A percentile compares a stretch with the other conserved stretches of the same genome.
These are phyloP conservation scores for Lentinula boryana DNA, from an alignment of 768 basidiomycete genomes.

Conservation along the genomic window DNA sequence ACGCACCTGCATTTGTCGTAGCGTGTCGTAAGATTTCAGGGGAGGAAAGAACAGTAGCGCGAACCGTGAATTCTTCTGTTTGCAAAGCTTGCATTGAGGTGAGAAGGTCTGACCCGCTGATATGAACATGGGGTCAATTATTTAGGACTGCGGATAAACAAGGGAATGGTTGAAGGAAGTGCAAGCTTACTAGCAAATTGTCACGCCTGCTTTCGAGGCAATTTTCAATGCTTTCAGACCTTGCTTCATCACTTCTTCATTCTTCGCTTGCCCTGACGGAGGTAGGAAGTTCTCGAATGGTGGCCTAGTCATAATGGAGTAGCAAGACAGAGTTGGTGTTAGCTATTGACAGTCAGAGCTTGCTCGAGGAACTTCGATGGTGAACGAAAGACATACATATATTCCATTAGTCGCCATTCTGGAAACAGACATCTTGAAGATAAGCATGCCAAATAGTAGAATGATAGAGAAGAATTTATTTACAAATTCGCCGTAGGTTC, in stretches of 20 bases:
- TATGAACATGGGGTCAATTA: background rate
- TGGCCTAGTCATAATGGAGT: slow-evolving; percentile 34
- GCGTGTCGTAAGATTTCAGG: slow-evolving; percentile 32
- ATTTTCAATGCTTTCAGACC: slow-evolving; percentile 34
- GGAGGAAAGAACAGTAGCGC: slow-evolving; percentile 27
- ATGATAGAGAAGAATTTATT: background rate
- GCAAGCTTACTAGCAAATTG: slow-evolving; percentile 28
- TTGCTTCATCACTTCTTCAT: slow-evolving; percentile 31
- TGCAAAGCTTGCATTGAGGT: slow-evolving; percentile 41
- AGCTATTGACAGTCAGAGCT: slow-evolving; percentile 10
- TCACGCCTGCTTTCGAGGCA: slow-evolving; percentile 34
- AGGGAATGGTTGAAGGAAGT: background rate
- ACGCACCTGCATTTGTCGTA: slow-evolving; percentile 30
- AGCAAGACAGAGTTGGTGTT: slow-evolving; percentile 37
- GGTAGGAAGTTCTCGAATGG: slow-evolving; percentile 36
- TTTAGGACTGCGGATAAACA: background rate
- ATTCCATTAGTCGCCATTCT: slow-evolving; percentile 36
- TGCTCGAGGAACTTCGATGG: background rate
- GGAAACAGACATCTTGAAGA: background rate
- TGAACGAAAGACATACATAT: slow-evolving; percentile 15
- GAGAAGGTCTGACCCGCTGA: slow-evolving; percentile 19
- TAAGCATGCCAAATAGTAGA: background rate
- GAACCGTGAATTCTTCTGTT: slow-evolving; percentile 35
- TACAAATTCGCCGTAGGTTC: slow-evolving; percentile 28
- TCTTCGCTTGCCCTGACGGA: slow-evolving; percentile 30